phyloP scores from a whole-genome alignment of 1,139 yeast species.

The Geotrichum europaeum region DNA sequence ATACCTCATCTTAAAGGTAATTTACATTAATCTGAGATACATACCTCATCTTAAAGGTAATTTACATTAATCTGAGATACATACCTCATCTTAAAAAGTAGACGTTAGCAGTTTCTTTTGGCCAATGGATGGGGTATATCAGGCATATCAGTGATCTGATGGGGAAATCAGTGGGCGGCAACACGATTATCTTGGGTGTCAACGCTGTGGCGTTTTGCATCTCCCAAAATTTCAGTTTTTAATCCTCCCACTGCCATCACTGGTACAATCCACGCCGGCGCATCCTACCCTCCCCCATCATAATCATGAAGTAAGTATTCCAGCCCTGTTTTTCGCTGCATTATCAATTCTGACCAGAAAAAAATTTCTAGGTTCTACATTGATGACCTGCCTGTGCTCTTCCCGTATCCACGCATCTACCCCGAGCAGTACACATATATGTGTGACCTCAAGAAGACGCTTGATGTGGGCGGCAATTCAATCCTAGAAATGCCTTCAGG shows the following conservation, averaged over 20 bases:
- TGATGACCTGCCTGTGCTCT: conserved; percentile 89
- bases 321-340: neutral
- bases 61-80: no score
- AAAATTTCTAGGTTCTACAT: conserved; percentile 49
- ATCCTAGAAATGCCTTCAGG: conserved; percentile 99
- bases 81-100: no score
- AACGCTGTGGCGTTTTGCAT: neutral
- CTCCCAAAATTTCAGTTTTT: neutral
- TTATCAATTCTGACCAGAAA: neutral
- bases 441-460: conserved; percentile 82
- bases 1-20: no score
- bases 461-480: conserved; percentile 97
- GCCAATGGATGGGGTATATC: no score
- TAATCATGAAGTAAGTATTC: neutral
- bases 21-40: no score
- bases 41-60: no score
- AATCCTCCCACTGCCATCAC: neutral
- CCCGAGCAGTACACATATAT: conserved; percentile 93
- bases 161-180: neutral
- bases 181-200: neutral
- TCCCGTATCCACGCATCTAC: conserved; percentile 95
- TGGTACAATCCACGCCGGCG: neutral
- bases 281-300: neutral
- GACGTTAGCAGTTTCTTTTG: no score
- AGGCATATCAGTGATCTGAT: no score